Evolutionary conservation across 169 alveolate species (phyloP).

Genomic region (Cryptosporidium tyzzeri): DNA sequence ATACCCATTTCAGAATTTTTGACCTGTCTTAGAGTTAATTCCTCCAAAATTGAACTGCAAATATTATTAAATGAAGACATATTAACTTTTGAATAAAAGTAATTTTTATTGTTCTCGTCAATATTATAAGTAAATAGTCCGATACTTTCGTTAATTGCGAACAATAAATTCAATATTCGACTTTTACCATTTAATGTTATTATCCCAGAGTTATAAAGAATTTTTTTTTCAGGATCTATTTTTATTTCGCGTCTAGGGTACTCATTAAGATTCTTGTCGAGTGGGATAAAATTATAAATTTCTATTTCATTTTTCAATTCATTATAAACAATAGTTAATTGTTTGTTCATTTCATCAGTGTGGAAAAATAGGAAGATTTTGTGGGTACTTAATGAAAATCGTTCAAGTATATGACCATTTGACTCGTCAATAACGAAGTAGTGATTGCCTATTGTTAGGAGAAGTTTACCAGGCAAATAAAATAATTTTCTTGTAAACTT

Average conservation of each 20-base stretch:
- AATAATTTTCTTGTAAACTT: not conserved
- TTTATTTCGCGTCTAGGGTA: not conserved
- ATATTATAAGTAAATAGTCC: constrained; percentile 25
- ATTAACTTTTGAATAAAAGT: constrained; percentile 2
- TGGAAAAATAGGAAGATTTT: not conserved
- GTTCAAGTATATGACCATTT: constrained; percentile 7
- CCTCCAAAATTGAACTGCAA: not conserved
- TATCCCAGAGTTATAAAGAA: constrained; percentile 24
- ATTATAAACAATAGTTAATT: not conserved
- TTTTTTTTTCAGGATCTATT: constrained; percentile 2
- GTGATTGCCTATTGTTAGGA: not conserved
- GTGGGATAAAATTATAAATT: not conserved
- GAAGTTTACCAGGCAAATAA: not conserved
- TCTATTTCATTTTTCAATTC: constrained; percentile 7
- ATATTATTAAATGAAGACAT: not conserved
- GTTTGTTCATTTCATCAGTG: not conserved
- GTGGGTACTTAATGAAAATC: not conserved
- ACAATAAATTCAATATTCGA: constrained; percentile 1
- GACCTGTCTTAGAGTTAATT: not conserved
- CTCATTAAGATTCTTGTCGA: not conserved
- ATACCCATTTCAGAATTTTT: not conserved
- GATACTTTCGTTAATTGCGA: not conserved
- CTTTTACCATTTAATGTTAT: not conserved
- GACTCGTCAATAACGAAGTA: constrained; percentile 16
- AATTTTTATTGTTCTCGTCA: not conserved